These are phyloP conservation scores for Sphaerobolus stellatus DNA, from an alignment of 1,284 basidiomycete species.

Conservation along the genomic window DNA sequence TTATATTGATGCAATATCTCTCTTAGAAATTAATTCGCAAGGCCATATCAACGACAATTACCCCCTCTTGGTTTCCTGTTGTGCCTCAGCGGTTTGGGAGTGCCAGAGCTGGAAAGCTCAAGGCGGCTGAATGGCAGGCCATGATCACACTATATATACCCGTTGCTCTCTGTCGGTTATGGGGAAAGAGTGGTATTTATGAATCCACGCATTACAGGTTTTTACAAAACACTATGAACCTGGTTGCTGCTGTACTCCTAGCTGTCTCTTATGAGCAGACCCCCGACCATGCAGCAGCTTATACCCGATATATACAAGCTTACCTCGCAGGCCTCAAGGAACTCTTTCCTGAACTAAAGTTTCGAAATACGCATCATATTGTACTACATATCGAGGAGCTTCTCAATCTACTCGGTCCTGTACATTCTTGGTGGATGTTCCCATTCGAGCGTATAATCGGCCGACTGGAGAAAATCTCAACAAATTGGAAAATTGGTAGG, in stretches of 20 bases:
- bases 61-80: too few species aligned
- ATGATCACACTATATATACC: slow-evolving; percentile 24
- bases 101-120: too few species aligned
- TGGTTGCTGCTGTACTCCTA: slow-evolving; percentile 21
- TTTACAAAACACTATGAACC: slow-evolving; percentile 21
- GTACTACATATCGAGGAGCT: slow-evolving; percentile 34
- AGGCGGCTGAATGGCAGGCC: too few species aligned
- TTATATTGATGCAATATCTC: too few species aligned
- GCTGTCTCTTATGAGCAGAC: slow-evolving; percentile 18
- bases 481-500: slow-evolving; percentile 28
- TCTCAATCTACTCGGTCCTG: slow-evolving; percentile 31
- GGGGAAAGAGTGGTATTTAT: too few species aligned
- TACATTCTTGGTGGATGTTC: slow-evolving; percentile 30
- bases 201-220: too few species aligned
- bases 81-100: too few species aligned
- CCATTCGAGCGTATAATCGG: slow-evolving; percentile 30
- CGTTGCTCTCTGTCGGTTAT: too few species aligned
- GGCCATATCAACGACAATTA: too few species aligned
- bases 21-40: too few species aligned
- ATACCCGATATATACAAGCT: slow-evolving; percentile 13
- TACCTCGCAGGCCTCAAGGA: slow-evolving; percentile 19
- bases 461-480: slow-evolving; percentile 25
- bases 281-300: slow-evolving; percentile 15
- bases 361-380: slow-evolving; percentile 29
- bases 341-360: slow-evolving; percentile 22